Percentiles rank a stretch among this genome's conserved stretches.
phyloP scores from a whole-genome alignment of 2,329 filamentous ascomycete genomes.

The Fusarium sp. region DNA sequence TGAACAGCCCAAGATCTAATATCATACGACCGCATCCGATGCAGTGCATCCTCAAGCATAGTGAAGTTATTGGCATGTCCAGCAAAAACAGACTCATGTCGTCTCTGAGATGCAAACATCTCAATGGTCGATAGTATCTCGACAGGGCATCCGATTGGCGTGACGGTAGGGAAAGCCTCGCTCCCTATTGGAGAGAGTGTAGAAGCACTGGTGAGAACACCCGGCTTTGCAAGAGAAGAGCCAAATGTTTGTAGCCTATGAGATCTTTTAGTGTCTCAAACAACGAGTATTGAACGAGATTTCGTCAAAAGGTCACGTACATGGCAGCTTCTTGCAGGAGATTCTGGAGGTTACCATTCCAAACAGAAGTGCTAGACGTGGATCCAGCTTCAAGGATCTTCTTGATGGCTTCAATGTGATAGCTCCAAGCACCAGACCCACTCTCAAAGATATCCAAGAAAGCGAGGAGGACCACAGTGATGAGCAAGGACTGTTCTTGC shows the following conservation, averaged over 20 bases:
- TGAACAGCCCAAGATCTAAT: neutral
- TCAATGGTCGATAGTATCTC: neutral
- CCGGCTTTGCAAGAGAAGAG: neutral
- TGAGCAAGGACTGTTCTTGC: neutral
- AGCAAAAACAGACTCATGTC: too few relatives aligned
- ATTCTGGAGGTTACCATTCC: neutral
- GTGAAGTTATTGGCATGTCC: too few relatives aligned
- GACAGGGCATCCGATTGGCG: neutral
- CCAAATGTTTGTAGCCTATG: neutral
- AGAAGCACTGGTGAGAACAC: neutral
- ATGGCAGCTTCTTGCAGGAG: neutral
- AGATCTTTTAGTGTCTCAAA: too few relatives aligned
- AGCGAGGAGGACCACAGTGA: neutral
- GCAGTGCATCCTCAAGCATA: neutral
- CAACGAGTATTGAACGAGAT: too few relatives aligned
- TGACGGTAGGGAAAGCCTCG: neutral
- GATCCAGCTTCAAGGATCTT: neutral
- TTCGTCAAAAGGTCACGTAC: neutral
- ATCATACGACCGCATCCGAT: neutral
- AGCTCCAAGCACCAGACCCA: neutral
- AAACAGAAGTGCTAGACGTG: neutral
- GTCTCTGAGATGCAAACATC: neutral
- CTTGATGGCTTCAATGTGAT: neutral
- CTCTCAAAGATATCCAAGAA: conserved; percentile 5
- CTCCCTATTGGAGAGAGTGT: neutral